phyloP scores from a whole-genome alignment of 2,329 filamentous ascomycete species.

The Pseudogymnoascus sp. region DNA sequence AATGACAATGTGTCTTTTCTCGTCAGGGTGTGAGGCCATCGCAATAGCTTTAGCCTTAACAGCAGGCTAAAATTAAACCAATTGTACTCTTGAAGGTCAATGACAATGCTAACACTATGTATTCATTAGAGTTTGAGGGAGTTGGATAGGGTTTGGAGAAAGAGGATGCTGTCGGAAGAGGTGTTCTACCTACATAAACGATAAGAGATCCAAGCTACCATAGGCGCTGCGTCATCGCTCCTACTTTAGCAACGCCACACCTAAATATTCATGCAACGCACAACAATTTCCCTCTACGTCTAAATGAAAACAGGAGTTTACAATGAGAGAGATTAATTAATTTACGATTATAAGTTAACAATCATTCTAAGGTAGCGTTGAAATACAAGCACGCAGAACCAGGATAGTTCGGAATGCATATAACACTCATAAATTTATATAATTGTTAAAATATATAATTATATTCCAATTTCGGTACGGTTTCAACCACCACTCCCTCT shows the following conservation, averaged over 20 bases:
- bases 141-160: neutral
- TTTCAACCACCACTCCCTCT: neutral
- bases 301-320: no score
- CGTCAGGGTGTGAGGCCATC: neutral
- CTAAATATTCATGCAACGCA: no score
- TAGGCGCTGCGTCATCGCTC: neutral
- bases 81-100: neutral
- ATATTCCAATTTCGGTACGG: neutral
- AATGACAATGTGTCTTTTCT: slow-evolving; percentile 28
- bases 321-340: no score
- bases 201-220: neutral
- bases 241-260: neutral
- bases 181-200: neutral
- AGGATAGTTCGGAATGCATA: neutral
- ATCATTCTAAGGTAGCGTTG: neutral
- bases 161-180: neutral
- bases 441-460: neutral
- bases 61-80: neutral
- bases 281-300: no score
- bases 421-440: neutral
- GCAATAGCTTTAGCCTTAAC: neutral
- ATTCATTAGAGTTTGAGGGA: no score
- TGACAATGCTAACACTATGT: neutral
- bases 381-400: neutral
- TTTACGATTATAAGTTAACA: no score